A percentile compares a stretch with the other conserved stretches of the same genome.
Evolutionary conservation across 345 rosid genomes (phyloP).

Genomic region (Melaleuca quinquenervia): DNA sequence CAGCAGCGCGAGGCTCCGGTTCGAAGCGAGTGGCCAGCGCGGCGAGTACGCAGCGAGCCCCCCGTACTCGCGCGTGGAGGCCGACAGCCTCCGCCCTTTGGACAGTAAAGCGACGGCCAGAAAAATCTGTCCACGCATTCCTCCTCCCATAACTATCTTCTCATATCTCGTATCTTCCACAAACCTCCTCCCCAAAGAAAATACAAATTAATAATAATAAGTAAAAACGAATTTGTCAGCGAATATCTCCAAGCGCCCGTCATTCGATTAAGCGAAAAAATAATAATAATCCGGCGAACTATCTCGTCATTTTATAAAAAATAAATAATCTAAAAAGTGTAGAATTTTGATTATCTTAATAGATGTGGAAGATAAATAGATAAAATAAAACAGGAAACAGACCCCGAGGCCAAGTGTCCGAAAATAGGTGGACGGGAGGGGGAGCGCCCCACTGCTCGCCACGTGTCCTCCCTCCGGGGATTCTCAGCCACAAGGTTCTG

Average conservation of each 20-base stretch:
- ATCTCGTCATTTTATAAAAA: no score
- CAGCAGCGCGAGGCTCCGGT: neutral
- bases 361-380: neutral
- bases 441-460: conserved; percentile 3
- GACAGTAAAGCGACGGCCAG: neutral
- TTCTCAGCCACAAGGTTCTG: conserved; percentile 47
- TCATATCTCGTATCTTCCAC: conserved; percentile 9
- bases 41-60: neutral
- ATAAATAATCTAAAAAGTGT: no score
- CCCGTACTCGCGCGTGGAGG: neutral
- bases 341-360: no score
- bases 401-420: neutral
- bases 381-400: neutral
- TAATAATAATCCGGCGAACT: no score
- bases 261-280: no score
- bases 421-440: neutral
- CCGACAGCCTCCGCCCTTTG: neutral
- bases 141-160: neutral
- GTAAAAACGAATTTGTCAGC: neutral
- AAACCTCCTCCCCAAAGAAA: neutral
- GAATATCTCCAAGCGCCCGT: neutral
- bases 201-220: neutral
- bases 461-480: conserved; percentile 12
- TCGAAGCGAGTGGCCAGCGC: neutral
- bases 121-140: neutral